These are phyloP conservation scores for Cucumis melo DNA, from an alignment of 306 rosid genomes.

Conservation along the genomic window DNA sequence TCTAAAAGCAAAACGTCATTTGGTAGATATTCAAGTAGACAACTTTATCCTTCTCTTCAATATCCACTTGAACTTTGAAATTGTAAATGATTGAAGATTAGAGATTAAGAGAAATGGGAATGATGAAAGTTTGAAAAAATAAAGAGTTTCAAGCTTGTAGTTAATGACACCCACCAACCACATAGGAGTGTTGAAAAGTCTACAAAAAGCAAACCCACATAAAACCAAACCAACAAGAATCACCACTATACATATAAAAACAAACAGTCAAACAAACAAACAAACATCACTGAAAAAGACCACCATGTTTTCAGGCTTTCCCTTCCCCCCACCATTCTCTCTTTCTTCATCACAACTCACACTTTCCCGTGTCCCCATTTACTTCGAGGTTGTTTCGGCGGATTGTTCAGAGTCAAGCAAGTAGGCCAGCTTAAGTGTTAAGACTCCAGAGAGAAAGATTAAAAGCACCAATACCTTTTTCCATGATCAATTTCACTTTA, in stretches of 20 bases:
- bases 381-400: not conserved
- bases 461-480: not conserved
- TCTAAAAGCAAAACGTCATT: not conserved
- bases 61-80: not conserved
- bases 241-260: not conserved
- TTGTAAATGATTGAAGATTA: not conserved
- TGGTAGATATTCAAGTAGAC: not conserved
- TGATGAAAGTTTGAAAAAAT: constrained; percentile 20
- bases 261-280: not conserved
- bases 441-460: not conserved
- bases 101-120: constrained; percentile 3
- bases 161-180: constrained; percentile 38
- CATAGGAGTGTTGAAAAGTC: not conserved
- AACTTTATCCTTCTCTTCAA: not conserved
- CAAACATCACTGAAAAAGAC: constrained; percentile 1
- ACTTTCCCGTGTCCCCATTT: constrained; percentile 10
- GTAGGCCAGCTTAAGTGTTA: constrained; percentile 3
- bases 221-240: constrained; percentile 14
- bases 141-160: constrained; percentile 23
- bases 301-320: constrained; percentile 30
- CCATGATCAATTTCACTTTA: constrained; percentile 1
- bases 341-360: not conserved
- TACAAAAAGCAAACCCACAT: constrained; percentile 8
- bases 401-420: not conserved
- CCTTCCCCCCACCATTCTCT: not conserved